Evolutionary conservation across 257 asterid genomes (phyloP).

Genomic region (Schizonepeta tenuifolia): DNA sequence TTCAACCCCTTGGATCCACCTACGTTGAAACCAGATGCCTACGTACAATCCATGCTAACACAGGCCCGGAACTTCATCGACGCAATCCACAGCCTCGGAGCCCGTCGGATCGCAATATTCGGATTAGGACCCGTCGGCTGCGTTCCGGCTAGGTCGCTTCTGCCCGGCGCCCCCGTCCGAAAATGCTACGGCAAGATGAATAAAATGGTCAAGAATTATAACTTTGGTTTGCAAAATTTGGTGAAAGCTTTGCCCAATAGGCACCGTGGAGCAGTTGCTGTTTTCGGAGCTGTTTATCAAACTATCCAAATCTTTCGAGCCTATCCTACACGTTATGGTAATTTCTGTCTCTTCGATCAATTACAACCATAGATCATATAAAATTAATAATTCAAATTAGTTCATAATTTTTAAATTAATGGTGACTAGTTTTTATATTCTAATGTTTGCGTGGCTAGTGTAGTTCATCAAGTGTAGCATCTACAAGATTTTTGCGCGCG

Average conservation of each 20-base stretch:
- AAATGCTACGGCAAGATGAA: conserved; percentile 72
- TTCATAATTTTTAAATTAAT: too few species aligned
- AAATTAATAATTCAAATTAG: too few species aligned
- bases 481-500: neutral
- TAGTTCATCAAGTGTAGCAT: neutral
- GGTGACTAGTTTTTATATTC: too few species aligned
- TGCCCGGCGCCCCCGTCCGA: conserved; percentile 58
- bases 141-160: conserved; percentile 61
- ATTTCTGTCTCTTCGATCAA: neutral
- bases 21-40: conserved; percentile 51
- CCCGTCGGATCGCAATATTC: conserved; percentile 52
- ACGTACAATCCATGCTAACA: conserved; percentile 55
- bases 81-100: conserved; percentile 53
- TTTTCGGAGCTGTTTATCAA: conserved; percentile 59
- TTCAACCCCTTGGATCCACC: conserved; percentile 55
- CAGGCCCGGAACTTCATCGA: conserved; percentile 40
- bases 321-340: conserved; percentile 57
- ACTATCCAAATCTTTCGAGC: conserved; percentile 53
- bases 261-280: conserved; percentile 50
- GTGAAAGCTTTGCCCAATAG: conserved; percentile 42
- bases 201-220: conserved; percentile 62
- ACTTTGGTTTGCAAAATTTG: conserved; percentile 51
- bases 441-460: too few species aligned
- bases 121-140: conserved; percentile 83
- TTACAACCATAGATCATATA: too few species aligned